These are phyloP conservation scores for Pythium plurisporium DNA, from an alignment of 352 stramenopile genomes.

Conservation along the genomic window DNA sequence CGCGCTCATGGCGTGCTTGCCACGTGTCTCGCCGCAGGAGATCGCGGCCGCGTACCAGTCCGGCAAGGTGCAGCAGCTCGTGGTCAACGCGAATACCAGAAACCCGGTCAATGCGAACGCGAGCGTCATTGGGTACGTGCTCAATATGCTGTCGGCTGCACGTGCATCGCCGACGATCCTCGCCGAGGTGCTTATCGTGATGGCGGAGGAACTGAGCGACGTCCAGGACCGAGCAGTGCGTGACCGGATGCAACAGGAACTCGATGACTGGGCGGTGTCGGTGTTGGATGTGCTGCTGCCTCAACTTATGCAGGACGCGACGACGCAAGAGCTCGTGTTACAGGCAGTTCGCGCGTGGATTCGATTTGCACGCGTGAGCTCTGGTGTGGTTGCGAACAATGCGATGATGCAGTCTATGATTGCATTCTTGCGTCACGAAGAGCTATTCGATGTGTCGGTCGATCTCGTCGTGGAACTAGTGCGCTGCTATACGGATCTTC, in stretches of 20 bases:
- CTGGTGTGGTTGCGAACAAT: slow-evolving; percentile 50
- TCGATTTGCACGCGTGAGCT: slow-evolving; percentile 40
- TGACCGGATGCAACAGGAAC: slow-evolving; percentile 52
- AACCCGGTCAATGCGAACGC: not conserved
- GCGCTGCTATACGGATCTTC: slow-evolving; percentile 43
- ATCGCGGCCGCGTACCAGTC: slow-evolving; percentile 15
- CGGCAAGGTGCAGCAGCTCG: slow-evolving; percentile 5
- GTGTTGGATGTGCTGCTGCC: slow-evolving; percentile 68
- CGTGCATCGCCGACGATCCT: slow-evolving; percentile 36
- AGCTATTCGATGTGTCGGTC: slow-evolving; percentile 81
- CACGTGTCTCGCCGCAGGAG: slow-evolving; percentile 38
- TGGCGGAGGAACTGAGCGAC: slow-evolving; percentile 61
- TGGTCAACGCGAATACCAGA: not conserved
- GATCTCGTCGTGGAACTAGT: slow-evolving; percentile 83
- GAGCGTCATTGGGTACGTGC: slow-evolving; percentile 53
- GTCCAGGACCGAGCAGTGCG: slow-evolving; percentile 41
- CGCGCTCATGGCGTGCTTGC: slow-evolving; percentile 57
- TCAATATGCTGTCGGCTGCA: slow-evolving; percentile 40
- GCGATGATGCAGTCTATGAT: slow-evolving; percentile 64
- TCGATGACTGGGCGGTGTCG: slow-evolving; percentile 48
- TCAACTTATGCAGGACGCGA: slow-evolving; percentile 68
- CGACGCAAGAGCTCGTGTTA: slow-evolving; percentile 55
- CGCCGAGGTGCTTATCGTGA: slow-evolving; percentile 56
- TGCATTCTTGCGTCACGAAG: slow-evolving; percentile 56
- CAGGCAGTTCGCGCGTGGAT: slow-evolving; percentile 62